A percentile compares a stretch with the other conserved stretches of the same genome.
These are phyloP conservation scores for Physcia stellaris DNA, from an alignment of 495 filamentous ascomycete genomes.

Conservation along the genomic window DNA sequence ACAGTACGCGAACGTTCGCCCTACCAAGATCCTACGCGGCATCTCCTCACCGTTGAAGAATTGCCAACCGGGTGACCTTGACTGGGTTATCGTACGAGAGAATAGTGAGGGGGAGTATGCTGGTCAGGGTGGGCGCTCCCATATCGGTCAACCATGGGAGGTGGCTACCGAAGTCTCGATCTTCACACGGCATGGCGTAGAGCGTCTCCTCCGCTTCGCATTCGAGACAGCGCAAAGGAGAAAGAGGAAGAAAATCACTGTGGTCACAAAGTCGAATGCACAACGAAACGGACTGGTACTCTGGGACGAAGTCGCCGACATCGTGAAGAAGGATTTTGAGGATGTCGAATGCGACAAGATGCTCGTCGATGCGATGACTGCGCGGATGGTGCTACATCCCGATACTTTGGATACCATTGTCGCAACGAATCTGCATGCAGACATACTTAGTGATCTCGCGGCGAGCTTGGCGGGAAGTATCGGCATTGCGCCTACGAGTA, in stretches of 20 bases:
- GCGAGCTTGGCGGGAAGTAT: constrained; percentile 42
- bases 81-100: constrained; percentile 46
- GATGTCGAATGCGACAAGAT: constrained; percentile 42
- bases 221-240: constrained; percentile 36
- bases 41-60: constrained; percentile 34
- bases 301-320: constrained; percentile 39
- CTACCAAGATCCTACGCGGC: constrained; percentile 35
- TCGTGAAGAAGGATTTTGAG: constrained; percentile 34
- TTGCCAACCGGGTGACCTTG: constrained; percentile 26
- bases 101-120: constrained; percentile 46
- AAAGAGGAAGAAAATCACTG: constrained; percentile 36
- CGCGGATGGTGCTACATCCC: constrained; percentile 40
- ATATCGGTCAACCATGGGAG: constrained; percentile 36
- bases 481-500: constrained; percentile 46
- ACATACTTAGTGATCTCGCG: constrained; percentile 45
- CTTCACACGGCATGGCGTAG: constrained; percentile 38
- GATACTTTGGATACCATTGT: constrained; percentile 41
- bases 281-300: constrained; percentile 45
- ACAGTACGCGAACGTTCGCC: constrained; percentile 43
- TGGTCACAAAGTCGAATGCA: constrained; percentile 46
- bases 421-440: constrained; percentile 42
- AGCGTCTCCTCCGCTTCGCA: constrained; percentile 42
- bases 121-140: constrained; percentile 40
- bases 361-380: constrained; percentile 48
- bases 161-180: constrained; percentile 40